A percentile compares a stretch with the other conserved stretches of the same genome.
Conservation (phyloP, 768 basidiomycete genomes). For the Leccinum ochraceum region DNA sequence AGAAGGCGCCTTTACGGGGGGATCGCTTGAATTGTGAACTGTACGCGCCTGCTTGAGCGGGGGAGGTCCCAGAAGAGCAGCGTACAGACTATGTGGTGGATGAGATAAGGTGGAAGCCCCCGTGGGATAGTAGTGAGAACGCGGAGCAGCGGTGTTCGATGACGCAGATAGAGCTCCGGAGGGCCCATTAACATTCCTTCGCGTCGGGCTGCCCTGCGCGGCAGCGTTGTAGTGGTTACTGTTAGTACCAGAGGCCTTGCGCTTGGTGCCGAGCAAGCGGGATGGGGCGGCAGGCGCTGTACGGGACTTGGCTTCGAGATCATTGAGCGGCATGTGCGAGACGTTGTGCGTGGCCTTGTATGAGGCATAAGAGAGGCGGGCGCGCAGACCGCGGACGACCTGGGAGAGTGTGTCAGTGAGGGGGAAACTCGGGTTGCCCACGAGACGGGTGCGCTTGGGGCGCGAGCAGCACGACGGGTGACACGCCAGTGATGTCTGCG, state of each 20-base stretch:
- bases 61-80: slow-evolving; percentile 73
- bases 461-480: slow-evolving; percentile 4
- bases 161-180: slow-evolving; percentile 32
- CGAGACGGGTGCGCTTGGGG: slow-evolving; percentile 10
- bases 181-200: slow-evolving; percentile 49
- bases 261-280: slow-evolving; percentile 61
- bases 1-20: slow-evolving; percentile 55
- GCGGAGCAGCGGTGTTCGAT: slow-evolving; percentile 35
- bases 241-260: slow-evolving; percentile 44
- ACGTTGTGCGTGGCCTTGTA: slow-evolving; percentile 82
- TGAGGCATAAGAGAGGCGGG: slow-evolving; percentile 79
- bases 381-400: slow-evolving; percentile 80
- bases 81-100: slow-evolving; percentile 62
- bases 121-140: slow-evolving; percentile 45
- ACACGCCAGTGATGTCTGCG: slow-evolving; percentile 1
- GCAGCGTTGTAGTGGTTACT: slow-evolving; percentile 55
- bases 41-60: slow-evolving; percentile 75
- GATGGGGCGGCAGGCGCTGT: slow-evolving; percentile 45
- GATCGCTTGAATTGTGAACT: slow-evolving; percentile 72
- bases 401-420: slow-evolving; percentile 38
- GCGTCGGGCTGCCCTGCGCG: slow-evolving; percentile 43
- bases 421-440: slow-evolving; percentile 8
- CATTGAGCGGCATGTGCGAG: slow-evolving; percentile 61
- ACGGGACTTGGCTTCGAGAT: slow-evolving; percentile 65
- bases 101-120: slow-evolving; percentile 37